Percentiles rank a stretch among this genome's conserved stretches.
These are phyloP conservation scores for Wolfiporia cocos DNA, from an alignment of 1,284 basidiomycete genomes.

Conservation along the genomic window DNA sequence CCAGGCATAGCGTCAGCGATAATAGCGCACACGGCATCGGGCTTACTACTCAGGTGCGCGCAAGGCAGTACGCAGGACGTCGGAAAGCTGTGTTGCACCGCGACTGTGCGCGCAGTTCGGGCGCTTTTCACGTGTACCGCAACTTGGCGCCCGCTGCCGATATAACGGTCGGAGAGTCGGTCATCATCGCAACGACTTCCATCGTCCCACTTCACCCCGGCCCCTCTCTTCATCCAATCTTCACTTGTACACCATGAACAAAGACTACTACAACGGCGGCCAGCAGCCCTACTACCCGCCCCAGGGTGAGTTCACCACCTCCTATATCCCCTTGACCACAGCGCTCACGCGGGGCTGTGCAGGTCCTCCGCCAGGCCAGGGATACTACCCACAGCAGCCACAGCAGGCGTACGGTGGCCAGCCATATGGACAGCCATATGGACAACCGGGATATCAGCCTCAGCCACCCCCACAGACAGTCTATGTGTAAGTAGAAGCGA, in stretches of 20 bases:
- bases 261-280: slow-evolving; percentile 61
- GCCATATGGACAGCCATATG: slow-evolving; percentile 24
- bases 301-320: slow-evolving; percentile 36
- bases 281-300: slow-evolving; percentile 64
- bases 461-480: slow-evolving; percentile 69
- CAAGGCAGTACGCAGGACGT: background rate
- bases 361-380: slow-evolving; percentile 57
- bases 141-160: no score
- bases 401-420: slow-evolving; percentile 61
- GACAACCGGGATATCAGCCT: slow-evolving; percentile 46
- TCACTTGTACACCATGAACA: slow-evolving; percentile 45
- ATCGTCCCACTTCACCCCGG: background rate
- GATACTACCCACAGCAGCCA: slow-evolving; percentile 75
- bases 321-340: background rate
- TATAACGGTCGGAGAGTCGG: background rate
- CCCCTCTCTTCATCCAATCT: background rate
- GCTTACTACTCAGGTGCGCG: background rate
- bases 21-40: background rate
- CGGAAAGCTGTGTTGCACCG: no score
- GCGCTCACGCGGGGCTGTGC: slow-evolving; percentile 2
- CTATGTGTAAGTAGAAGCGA: slow-evolving; percentile 56
- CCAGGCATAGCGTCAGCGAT: background rate
- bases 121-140: no score
- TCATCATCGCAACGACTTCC: no score
- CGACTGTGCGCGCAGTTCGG: no score